A percentile compares a stretch with the other conserved stretches of the same genome.
phyloP scores from a whole-genome alignment of 2,329 filamentous ascomycete genomes.

The Nigrospora osmanthi region DNA sequence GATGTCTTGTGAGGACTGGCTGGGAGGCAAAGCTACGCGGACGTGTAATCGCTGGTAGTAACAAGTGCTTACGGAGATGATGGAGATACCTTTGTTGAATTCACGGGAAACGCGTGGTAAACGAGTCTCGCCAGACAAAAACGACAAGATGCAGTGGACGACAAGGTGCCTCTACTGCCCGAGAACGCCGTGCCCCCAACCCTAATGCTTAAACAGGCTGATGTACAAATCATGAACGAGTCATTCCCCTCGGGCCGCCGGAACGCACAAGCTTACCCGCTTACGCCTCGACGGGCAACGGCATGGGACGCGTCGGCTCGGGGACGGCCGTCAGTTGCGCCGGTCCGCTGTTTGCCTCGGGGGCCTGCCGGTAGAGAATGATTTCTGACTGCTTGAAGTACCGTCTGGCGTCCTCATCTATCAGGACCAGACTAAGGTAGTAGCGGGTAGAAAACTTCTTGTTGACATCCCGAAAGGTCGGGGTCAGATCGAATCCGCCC shows the following conservation, averaged over 20 bases:
- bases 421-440: constrained; percentile 91
- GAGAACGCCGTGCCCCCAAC: constrained; percentile 2
- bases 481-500: constrained; percentile 93
- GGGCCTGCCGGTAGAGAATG: constrained; percentile 81
- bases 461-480: constrained; percentile 98
- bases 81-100: too few species aligned
- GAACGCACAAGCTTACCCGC: background rate
- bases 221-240: background rate
- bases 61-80: too few species aligned
- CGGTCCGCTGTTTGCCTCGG: constrained; percentile 44
- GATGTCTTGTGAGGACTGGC: constrained; percentile 31
- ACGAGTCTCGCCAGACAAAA: too few species aligned
- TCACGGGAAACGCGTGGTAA: too few species aligned
- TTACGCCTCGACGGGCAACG: constrained; percentile 15
- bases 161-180: background rate
- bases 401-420: constrained; percentile 91
- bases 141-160: too few species aligned
- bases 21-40: too few species aligned
- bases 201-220: background rate
- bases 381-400: constrained; percentile 99
- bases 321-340: constrained; percentile 35
- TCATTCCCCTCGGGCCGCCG: too few species aligned
- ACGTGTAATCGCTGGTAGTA: too few species aligned
- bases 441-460: constrained; percentile 99
- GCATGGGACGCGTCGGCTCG: constrained; percentile 15